Evolutionary conservation across 179 eudicot genomes (phyloP), one percentile per base, ranked within the genome.

Genomic region (Patellifolia procumbens): DNA sequence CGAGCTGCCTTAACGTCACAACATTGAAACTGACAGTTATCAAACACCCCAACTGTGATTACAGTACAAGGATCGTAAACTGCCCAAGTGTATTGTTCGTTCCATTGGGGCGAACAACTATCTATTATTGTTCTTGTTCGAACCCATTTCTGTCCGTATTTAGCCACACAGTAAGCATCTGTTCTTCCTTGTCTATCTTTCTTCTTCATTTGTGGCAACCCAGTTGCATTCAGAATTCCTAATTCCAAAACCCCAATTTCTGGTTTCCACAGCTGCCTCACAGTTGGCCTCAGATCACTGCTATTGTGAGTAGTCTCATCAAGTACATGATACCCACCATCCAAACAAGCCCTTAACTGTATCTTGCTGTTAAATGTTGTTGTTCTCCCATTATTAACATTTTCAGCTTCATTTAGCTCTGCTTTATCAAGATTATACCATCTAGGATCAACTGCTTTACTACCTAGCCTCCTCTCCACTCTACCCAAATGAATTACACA

Each of bases 111-210:
- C 2, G 73, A 48, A 32, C 49, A 76, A 53, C 81, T 84, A 56
- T 76, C 76, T 0, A 81, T 76, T 19, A 84, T 76, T 10, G 83
- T 84, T 58, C 87, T 81, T 0, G 87, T 84, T 26, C 83, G 59
- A 17, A 81, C 76, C 87, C 87, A 84, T 72, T 84, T 84, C 53
- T 76, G 76, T 0, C 87, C 85, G 16, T 84, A 84, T 48, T 84
- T 84, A 5, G 87, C 87, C 7, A 84, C 85, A 79, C 87, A 84
- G 39, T 84, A 84, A 32, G 86, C 84, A 72, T 84, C 86, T 5
- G 85, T 81, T n/a, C 73, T 62, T 46, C 71, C 80, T 53, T 79
- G 60, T 0, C 72, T 72, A 19, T 79, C 73, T 7, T 53, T 68
- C 69, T 61, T 80, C 51, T 73, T 80, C 83, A 74, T 77, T 7